Conservation (phyloP, 2,329 filamentous ascomycete genomes). For the Fusarium metavorans region DNA sequence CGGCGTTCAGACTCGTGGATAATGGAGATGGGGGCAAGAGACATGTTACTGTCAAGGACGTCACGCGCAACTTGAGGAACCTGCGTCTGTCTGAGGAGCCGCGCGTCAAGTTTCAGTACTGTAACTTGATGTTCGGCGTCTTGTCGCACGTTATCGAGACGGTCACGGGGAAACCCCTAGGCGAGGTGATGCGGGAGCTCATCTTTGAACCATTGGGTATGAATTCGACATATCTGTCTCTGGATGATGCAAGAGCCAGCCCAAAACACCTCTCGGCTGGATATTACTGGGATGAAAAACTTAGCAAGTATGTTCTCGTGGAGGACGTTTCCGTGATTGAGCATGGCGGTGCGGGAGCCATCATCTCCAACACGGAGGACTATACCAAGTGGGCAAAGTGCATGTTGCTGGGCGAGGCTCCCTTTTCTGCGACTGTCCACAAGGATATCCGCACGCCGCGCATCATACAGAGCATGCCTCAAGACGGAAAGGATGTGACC, state of each 20-base stretch:
- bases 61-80: conserved; percentile 58
- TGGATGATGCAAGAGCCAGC: conserved; percentile 42
- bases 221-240: conserved; percentile 54
- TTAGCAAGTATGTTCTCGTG: conserved; percentile 35
- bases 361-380: conserved; percentile 62
- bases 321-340: conserved; percentile 39
- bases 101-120: conserved; percentile 60
- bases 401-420: conserved; percentile 51
- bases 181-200: conserved; percentile 53
- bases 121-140: conserved; percentile 62
- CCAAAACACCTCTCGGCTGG: conserved; percentile 53
- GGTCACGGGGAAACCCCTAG: conserved; percentile 53
- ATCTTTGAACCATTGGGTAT: conserved; percentile 62
- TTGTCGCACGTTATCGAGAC: conserved; percentile 61
- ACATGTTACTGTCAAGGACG: conserved; percentile 47
- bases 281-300: conserved; percentile 54
- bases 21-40: conserved; percentile 47
- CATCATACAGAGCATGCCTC: conserved; percentile 45
- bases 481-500: conserved; percentile 28
- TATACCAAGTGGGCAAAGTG: conserved; percentile 65
- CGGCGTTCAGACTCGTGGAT: conserved; percentile 16
- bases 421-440: conserved; percentile 43
- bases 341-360: conserved; percentile 55
- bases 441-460: conserved; percentile 47
- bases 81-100: conserved; percentile 58